These are phyloP conservation scores for Penicillium mononematosum DNA, from an alignment of 495 filamentous ascomycete genomes.

Conservation along the genomic window DNA sequence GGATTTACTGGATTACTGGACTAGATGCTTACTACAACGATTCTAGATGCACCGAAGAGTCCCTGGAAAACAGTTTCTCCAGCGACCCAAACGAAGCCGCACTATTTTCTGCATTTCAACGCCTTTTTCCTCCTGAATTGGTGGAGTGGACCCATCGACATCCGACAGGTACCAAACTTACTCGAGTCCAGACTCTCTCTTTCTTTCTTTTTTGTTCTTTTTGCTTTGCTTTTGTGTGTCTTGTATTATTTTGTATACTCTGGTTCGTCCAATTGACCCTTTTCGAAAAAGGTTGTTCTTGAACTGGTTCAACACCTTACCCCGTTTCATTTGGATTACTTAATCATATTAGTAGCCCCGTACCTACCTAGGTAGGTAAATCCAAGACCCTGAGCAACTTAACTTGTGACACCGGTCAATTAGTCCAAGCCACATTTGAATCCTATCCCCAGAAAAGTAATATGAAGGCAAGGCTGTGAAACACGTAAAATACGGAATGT, in stretches of 20 bases:
- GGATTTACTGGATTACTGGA: no score
- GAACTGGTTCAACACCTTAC: background rate
- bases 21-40: background rate
- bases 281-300: background rate
- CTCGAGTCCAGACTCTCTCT: conserved; percentile 5
- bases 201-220: background rate
- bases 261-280: background rate
- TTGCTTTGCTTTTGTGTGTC: background rate
- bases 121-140: conserved; percentile 4
- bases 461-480: conserved; percentile 5
- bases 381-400: background rate
- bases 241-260: background rate
- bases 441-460: background rate
- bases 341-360: background rate
- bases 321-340: background rate
- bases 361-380: background rate
- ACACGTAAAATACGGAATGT: background rate
- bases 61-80: background rate
- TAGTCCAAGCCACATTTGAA: background rate
- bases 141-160: conserved; percentile 10
- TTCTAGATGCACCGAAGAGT: conserved; percentile 2
- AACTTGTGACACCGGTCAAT: conserved; percentile 3
- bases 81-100: conserved; percentile 4
- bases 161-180: conserved; percentile 11
- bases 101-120: conserved; percentile 1